Conservation (phyloP, 139 green algal species). For the Haematococcus sp. region DNA sequence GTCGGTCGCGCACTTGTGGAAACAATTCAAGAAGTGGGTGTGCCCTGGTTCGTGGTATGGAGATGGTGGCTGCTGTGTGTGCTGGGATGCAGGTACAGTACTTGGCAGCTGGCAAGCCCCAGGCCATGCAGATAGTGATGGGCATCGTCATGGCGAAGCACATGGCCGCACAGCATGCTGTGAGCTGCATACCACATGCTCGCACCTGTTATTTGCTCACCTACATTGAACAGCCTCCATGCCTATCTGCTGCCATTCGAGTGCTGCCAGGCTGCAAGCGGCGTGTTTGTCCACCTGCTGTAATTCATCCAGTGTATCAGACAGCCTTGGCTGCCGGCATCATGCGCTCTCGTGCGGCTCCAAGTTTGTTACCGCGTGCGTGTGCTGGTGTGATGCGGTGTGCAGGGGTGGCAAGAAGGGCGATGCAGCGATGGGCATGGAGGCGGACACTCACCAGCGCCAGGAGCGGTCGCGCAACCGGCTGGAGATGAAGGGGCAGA, state of each 20-base stretch:
- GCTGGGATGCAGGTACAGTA: neutral
- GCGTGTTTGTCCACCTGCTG: no score
- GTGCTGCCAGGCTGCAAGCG: no score
- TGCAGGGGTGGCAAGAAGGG: constrained; percentile 29
- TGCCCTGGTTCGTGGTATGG: no score
- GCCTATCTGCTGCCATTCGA: no score
- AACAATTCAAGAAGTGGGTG: constrained; percentile 77
- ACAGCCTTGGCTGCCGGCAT: no score
- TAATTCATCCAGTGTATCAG: no score
- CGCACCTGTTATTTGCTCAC: no score
- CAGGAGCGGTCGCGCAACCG: constrained; percentile 7
- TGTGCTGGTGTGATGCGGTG: neutral
- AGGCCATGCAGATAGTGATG: neutral
- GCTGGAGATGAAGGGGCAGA: constrained; percentile 23
- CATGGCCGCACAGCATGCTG: no score
- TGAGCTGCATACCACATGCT: no score
- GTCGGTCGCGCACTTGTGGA: constrained; percentile 91
- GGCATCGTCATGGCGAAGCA: no score
- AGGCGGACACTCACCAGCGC: constrained; percentile 36
- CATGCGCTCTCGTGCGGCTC: no score
- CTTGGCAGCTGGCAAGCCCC: neutral
- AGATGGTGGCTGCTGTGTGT: neutral
- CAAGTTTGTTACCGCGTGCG: neutral
- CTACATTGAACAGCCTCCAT: no score
- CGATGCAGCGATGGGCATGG: constrained; percentile 30